Evolutionary conservation across 1,139 yeast genomes (phyloP), one percentile per base, ranked within the genome.

Genomic region (Debaryomyces udenii): DNA sequence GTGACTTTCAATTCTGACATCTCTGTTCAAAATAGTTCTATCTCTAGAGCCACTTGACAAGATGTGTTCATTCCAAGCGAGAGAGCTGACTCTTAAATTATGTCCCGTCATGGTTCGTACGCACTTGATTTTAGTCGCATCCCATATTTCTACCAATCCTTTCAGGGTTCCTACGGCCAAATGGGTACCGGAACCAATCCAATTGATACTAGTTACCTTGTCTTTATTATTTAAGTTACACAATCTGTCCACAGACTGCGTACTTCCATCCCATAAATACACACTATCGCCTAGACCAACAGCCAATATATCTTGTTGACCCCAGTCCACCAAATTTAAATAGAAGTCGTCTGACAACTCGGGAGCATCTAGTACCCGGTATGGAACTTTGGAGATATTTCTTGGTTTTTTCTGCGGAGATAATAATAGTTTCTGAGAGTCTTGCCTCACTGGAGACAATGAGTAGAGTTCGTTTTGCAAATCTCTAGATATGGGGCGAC

Each of bases 161-260:
- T 81, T 75, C 43, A 80, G 76, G 1, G 97, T 89, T 3, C 99
- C 99, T 9, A 93, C 82, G 0, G 99, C 98, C 35, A 93, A 60
- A 67, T 93, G 97, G 14, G 96, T 84, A 26, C 97, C 94, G n/a
- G 87, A 80, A 55, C 84, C 96, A 41, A 93, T 88, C 99, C 99
- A 93, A 45, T 87, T 83, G 24, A 93, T 68, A 55, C 96, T 85
- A 6, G 98, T 84, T 6, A 89, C 85, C 45, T 74, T 71, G 49
- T 87, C 95, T 47, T 74, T 74, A 41, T 68, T 68, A 0, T 81
- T 75, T 24, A 87, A 64, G 50, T 84, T 86, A 54, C 96, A 87
- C 38, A 94, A 70, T 51, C 93, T 78, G 48, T 83, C 83, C 2
- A 93, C 98, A 3, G 84, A 78, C 29, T 96, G 96, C 0, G 91